Percentiles rank a stretch among this genome's conserved stretches.
Conservation (phyloP, 2,329 filamentous ascomycete species). For the Colletotrichum siamense region DNA sequence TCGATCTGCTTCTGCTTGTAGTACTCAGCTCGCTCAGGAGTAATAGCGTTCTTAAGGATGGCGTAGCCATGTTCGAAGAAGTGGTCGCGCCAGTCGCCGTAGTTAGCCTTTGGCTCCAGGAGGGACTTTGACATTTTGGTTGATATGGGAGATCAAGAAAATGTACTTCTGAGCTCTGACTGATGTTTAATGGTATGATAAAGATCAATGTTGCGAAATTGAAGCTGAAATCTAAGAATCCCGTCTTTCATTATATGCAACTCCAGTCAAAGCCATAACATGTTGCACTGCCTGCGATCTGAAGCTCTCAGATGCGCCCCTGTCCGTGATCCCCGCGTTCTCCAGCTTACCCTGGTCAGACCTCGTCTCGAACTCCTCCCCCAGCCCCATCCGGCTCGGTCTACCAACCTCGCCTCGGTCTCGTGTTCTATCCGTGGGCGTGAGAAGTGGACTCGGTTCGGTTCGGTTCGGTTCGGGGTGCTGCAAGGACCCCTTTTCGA, state of each 20-base stretch:
- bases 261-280: neutral
- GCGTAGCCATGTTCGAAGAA: slow-evolving; percentile 45
- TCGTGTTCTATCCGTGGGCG: neutral
- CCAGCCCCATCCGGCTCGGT: neutral
- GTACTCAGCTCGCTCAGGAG: slow-evolving; percentile 39
- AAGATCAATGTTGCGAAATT: neutral
- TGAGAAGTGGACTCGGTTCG: neutral
- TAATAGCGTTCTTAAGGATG: slow-evolving; percentile 45
- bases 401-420: neutral
- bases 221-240: neutral
- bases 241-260: neutral
- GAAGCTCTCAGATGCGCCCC: neutral
- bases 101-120: neutral
- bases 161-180: neutral
- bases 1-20: slow-evolving; percentile 45
- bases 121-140: neutral
- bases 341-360: neutral
- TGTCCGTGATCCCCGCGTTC: neutral
- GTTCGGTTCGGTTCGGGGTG: slow-evolving; percentile 10
- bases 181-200: neutral
- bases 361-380: neutral
- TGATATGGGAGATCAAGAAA: neutral
- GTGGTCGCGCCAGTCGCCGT: slow-evolving; percentile 43
- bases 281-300: neutral
- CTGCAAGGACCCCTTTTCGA: neutral